Evolutionary conservation across 805 yeast species (phyloP).

Genomic region (Lachancea sp.): DNA sequence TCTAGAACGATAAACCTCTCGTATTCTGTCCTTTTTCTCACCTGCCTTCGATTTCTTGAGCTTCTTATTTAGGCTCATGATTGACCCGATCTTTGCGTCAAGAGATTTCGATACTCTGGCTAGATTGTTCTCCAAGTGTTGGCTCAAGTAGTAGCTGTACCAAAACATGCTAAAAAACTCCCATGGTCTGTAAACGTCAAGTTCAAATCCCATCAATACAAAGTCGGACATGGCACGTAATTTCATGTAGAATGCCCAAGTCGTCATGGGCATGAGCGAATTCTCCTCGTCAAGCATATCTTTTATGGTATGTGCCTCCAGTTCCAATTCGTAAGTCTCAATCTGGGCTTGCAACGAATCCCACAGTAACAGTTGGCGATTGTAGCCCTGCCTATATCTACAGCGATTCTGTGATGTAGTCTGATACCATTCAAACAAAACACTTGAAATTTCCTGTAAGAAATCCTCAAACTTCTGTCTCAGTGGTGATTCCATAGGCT

Average conservation of each 20-base stretch:
- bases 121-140: conserved; percentile 41
- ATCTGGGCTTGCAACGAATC: conserved; percentile 75
- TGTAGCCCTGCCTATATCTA: conserved; percentile 71
- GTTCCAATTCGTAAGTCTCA: conserved; percentile 53
- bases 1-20: conserved; percentile 30
- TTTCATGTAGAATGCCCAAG: conserved; percentile 64
- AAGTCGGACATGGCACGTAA: conserved; percentile 65
- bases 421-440: conserved; percentile 40
- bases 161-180: conserved; percentile 66
- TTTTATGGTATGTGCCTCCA: conserved; percentile 33
- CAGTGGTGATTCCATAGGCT: conserved; percentile 2
- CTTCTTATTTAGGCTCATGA: conserved; percentile 34
- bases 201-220: conserved; percentile 66
- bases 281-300: conserved; percentile 19
- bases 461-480: conserved; percentile 11
- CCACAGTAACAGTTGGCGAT: conserved; percentile 52
- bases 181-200: conserved; percentile 64
- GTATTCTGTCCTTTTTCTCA: conserved; percentile 40
- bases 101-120: conserved; percentile 32
- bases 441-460: conserved; percentile 43
- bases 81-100: conserved; percentile 29
- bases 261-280: conserved; percentile 58
- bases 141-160: conserved; percentile 50
- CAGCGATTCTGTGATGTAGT: conserved; percentile 61
- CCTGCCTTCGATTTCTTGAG: conserved; percentile 46